Evolutionary conservation across 1,284 basidiomycete species (phyloP).

Genomic region (Coniferiporia sulphurascens): DNA sequence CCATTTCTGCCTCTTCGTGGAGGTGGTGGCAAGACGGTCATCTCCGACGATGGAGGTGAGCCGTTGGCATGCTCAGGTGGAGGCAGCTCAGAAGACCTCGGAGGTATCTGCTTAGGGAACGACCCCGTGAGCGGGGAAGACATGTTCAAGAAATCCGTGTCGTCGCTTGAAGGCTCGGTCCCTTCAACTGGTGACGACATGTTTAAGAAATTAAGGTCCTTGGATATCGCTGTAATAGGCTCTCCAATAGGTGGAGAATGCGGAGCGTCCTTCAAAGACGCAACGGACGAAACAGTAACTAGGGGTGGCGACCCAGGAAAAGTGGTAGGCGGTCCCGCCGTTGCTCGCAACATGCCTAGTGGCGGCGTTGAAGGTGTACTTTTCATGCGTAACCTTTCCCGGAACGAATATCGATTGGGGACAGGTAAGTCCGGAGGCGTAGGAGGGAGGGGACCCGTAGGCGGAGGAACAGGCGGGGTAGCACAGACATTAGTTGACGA

Average conservation of each 20-base stretch:
- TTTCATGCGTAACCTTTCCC: conserved; percentile 57
- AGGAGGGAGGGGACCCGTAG: conserved; percentile 36
- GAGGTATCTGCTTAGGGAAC: conserved; percentile 10
- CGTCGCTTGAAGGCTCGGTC: conserved; percentile 23
- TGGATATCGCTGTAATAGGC: conserved; percentile 48
- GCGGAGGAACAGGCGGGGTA: conserved; percentile 35
- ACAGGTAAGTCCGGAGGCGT: conserved; percentile 26
- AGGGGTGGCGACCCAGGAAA: conserved; percentile 17
- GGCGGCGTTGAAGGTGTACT: conserved; percentile 46
- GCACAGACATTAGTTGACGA: conserved; percentile 35
- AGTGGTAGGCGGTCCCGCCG: conserved; percentile 8
- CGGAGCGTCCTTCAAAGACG: conserved; percentile 10
- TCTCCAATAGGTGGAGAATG: conserved; percentile 47
- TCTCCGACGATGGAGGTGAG: conserved; percentile 34
- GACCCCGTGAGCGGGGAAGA: conserved; percentile 11
- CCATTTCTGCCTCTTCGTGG: conserved; percentile 50
- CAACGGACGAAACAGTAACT: conserved; percentile 16
- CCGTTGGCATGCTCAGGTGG: conserved; percentile 31
- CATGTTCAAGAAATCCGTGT: conserved; percentile 17
- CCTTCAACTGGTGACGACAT: conserved; percentile 42
- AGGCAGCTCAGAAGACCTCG: conserved; percentile 24
- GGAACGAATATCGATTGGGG: conserved; percentile 42
- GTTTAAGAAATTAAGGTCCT: conserved; percentile 56
- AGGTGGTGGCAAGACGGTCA: conserved; percentile 56
- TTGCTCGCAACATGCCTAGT: conserved; percentile 18